Evolutionary conservation across 108 stramenopile species (phyloP), one percentile per base, ranked within the genome.

Genomic region (Tribonema minus): DNA sequence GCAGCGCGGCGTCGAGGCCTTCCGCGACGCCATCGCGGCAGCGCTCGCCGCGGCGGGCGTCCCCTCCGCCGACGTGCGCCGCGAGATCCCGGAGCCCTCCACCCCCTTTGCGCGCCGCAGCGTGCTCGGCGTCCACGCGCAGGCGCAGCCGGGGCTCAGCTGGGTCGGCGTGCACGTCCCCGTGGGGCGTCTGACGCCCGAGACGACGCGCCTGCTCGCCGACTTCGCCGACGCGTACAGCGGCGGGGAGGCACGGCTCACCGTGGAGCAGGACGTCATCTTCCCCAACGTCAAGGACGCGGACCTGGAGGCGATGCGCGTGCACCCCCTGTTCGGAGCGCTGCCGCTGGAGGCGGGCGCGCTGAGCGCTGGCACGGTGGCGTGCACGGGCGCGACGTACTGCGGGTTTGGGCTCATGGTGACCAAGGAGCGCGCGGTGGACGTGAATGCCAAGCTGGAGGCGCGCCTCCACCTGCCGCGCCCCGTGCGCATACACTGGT

Each of bases 371-470:
- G 88, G 91, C 68, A 70, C 87, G 59, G 94, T 96, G 9, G 90
- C 91, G 58, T 96, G 95, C 62, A 95, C 95, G n/a, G 95, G 95
- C 3, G 92, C 95, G 4, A 90, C 94, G 73, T 96, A 93, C 82
- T 96, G 95, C 73, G 88, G 90, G 25, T 74, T 96, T 31, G 95
- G 91, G 0, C 69, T 96, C 34, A 88, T 95, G 46, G 94, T 94
- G 83, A 96, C 95, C 27, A 96, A 96, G 81, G 59, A 70, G 37
- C 63, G 88, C 72, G 94, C 93, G 28, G 91, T 92, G 37, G 71
- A 75, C 2, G 58, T 92, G 26, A 86, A 77, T 23, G 87, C 79
- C 68, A 89, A 91, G 75, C 87, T 96, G 32, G 94, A 96, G 63
- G 75, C 72, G 26, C 73, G 91, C 32, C 91, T 95, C 0, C 85